A percentile compares a stretch with the other conserved stretches of the same genome.
phyloP scores from a whole-genome alignment of 805 yeast species.

The Candida pseudoglaebosa region DNA sequence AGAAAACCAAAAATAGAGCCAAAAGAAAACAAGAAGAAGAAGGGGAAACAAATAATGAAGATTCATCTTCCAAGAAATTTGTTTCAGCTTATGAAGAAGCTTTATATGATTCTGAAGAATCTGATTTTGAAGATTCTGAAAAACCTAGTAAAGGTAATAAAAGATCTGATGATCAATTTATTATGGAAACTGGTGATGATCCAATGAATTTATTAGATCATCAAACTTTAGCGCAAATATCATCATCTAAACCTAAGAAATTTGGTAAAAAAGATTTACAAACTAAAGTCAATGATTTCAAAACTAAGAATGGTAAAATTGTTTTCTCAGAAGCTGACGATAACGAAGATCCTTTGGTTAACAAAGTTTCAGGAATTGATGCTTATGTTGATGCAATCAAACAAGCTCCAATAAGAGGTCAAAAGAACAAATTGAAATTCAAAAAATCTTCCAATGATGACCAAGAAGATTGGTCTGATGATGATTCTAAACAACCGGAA shows the following conservation, averaged over 20 bases:
- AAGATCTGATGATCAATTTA: slow-evolving; percentile 53
- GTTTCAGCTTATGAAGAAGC: slow-evolving; percentile 93
- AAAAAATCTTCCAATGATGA: slow-evolving; percentile 62
- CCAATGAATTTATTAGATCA: slow-evolving; percentile 90
- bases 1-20: slow-evolving; percentile 80
- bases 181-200: slow-evolving; percentile 67
- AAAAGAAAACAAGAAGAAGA: slow-evolving; percentile 60
- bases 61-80: slow-evolving; percentile 43
- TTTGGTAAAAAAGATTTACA: slow-evolving; percentile 41
- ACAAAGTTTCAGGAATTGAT: slow-evolving; percentile 60
- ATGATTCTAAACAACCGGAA: slow-evolving; percentile 39
- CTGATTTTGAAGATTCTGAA: slow-evolving; percentile 54
- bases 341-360: slow-evolving; percentile 40
- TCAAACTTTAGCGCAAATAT: slow-evolving; percentile 78
- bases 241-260: slow-evolving; percentile 79
- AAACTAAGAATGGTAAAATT: slow-evolving; percentile 63
- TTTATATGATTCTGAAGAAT: slow-evolving; percentile 64
- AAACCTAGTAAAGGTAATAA: slow-evolving; percentile 22
- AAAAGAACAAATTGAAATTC: slow-evolving; percentile 84
- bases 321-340: slow-evolving; percentile 53
- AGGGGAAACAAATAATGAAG: slow-evolving; percentile 13
- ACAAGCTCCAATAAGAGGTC: slow-evolving; percentile 92
- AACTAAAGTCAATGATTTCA: slow-evolving; percentile 35
- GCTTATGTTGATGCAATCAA: slow-evolving; percentile 93
- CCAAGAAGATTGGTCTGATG: slow-evolving; percentile 45